Base-by-base conservation (phyloP, 176 grass and related monocot genomes). In the Melocanna baccifera region DNA sequence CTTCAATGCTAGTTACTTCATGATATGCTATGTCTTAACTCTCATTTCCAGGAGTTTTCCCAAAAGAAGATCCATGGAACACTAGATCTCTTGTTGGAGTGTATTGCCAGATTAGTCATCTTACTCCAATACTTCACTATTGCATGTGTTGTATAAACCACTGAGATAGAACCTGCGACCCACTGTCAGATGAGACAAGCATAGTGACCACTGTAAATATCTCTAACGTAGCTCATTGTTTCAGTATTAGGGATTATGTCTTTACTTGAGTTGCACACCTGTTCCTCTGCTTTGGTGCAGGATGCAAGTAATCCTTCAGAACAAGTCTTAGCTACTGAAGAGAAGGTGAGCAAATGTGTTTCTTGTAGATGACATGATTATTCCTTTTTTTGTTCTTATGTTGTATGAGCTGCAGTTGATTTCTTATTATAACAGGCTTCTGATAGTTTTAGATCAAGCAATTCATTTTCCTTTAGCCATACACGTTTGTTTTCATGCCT, bases 301-400 rank as follows among this genome's bases (percentile, higher is more conserved):
- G 47, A 73, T 73, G 20, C 75, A 73, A 29, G 20, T 12, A 13
- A 51, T 20, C 29, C 76, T 68, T 66, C 59, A 42, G 50, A 80
- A 12, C 40, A 40, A 68, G 12, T 67, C 61, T 61, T 75, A 75
- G 15, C 29, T 58, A 51, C 39, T 42, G 82, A 62, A 80, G 61
- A 80, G 5, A 84, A 84, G 81, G 87, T 89, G 68, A 10, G 22
- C 22, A 32, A 28, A 29, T 59, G 16, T n/a, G 6, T 89, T 84
- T 30, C 59, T 32, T 77, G 41, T 22, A 22, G n/a, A 58, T 68
- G 36, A 2, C 62, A 48, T 29, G 62, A 19, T 48, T 52, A 14
- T 32, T 65, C 42, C 2, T 42, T 55, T 69, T 76, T 26, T 34
- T 3, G 32, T 34, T 20, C 7, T 6, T 53, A 12, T 43, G 9